Conservation (phyloP, 2,329 filamentous ascomycete species). For the Metarhizium brunneum region DNA sequence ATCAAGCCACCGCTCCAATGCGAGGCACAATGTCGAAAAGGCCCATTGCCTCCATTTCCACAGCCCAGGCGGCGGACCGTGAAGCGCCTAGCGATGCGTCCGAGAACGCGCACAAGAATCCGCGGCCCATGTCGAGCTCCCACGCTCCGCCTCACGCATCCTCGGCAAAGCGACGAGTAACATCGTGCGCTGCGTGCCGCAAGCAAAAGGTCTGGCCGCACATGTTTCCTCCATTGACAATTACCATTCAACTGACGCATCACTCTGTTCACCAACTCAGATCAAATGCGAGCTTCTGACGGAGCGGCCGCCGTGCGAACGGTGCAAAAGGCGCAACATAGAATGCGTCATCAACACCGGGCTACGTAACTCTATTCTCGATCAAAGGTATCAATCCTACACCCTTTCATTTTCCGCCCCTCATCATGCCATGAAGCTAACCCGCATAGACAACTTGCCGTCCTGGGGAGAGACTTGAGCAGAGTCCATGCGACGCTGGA, state of each 20-base stretch:
- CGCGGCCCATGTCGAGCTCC: neutral
- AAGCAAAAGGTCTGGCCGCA: slow-evolving; percentile 2
- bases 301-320: slow-evolving; percentile 3
- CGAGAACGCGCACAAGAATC: neutral
- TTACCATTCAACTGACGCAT: too few relatives aligned
- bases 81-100: neutral
- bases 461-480: slow-evolving; percentile 1
- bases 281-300: slow-evolving; percentile 6
- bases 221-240: neutral
- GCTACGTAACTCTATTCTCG: slow-evolving; percentile 4
- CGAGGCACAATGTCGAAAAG: neutral
- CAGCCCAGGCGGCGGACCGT: neutral
- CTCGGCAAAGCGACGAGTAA: neutral
- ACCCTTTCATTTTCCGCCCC: neutral
- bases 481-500: slow-evolving; percentile 1
- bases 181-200: slow-evolving; percentile 3
- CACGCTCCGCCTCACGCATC: neutral
- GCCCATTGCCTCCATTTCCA: neutral
- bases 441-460: neutral
- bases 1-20: too few relatives aligned
- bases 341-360: slow-evolving; percentile 6
- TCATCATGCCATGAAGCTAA: neutral
- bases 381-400: slow-evolving; percentile 1
- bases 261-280: neutral
- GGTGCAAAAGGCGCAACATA: slow-evolving; percentile 4